phyloP scores from a whole-genome alignment of 2,329 filamentous ascomycete genomes.

The Colletotrichum plurivorum region DNA sequence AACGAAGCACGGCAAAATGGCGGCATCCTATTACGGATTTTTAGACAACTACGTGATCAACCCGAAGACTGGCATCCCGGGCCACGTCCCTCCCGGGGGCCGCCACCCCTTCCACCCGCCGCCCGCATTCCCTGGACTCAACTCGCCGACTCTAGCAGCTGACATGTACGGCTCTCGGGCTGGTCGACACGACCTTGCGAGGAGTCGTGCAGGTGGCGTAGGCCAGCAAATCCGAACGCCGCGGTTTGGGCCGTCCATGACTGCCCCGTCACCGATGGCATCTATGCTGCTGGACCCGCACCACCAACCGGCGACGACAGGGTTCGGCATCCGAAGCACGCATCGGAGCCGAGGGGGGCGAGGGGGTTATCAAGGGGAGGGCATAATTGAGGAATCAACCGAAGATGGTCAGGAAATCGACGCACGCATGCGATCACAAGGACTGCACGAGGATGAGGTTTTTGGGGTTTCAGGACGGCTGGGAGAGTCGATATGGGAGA shows the following conservation, averaged over 20 bases:
- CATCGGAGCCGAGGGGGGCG: conserved; percentile 61
- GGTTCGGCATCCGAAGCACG: conserved; percentile 60
- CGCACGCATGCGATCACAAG: conserved; percentile 63
- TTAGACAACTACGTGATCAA: conserved; percentile 90
- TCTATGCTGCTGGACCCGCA: conserved; percentile 83
- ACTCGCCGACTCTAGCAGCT: conserved; percentile 70
- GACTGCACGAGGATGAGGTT: conserved; percentile 70
- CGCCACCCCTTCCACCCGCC: conserved; percentile 79
- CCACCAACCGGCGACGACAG: conserved; percentile 74
- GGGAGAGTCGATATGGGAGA: conserved; percentile 74
- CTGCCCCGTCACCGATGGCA: conserved; percentile 76
- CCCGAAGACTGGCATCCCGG: conserved; percentile 76
- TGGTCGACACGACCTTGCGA: conserved; percentile 60
- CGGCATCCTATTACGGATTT: conserved; percentile 96
- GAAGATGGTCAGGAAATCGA: conserved; percentile 61
- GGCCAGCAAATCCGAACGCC: conserved; percentile 55
- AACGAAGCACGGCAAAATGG: conserved; percentile 97
- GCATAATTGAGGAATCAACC: conserved; percentile 69
- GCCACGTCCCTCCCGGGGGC: conserved; percentile 69
- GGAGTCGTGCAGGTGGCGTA: conserved; percentile 55
- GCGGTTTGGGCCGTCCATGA: conserved; percentile 60
- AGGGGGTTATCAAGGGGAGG: conserved; percentile 62
- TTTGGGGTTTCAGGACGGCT: conserved; percentile 66
- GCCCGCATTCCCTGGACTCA: conserved; percentile 80
- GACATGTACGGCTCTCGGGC: conserved; percentile 69